Percentiles rank a stretch among this genome's conserved stretches.
Conservation (phyloP, 768 basidiomycete genomes). For the Kwoniella shandongensis region DNA sequence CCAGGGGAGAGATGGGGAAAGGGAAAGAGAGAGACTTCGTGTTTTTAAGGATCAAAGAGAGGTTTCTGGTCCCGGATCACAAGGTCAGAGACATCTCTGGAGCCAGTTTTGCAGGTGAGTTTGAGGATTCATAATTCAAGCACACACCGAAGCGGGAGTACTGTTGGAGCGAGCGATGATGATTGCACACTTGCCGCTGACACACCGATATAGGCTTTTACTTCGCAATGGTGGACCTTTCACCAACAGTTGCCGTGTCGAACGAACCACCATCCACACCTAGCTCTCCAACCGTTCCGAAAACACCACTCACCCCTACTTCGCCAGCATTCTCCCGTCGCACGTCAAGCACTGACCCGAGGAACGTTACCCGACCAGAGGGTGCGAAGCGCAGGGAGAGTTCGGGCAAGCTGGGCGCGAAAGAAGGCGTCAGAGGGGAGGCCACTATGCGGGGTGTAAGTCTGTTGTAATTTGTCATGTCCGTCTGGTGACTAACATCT, state of each 20-base stretch:
- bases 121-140: too few species aligned
- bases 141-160: too few species aligned
- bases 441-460: constrained; percentile 43
- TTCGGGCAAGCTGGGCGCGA: constrained; percentile 14
- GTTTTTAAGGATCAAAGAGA: constrained; percentile 97
- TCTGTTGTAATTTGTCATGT: constrained; percentile 1
- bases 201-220: constrained; percentile 71
- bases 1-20: constrained; percentile 18
- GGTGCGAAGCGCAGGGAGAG: constrained; percentile 28
- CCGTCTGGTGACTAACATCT: too few species aligned
- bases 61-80: constrained; percentile 93
- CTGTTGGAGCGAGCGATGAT: too few species aligned
- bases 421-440: constrained; percentile 54
- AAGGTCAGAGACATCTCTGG: constrained; percentile 90
- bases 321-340: constrained; percentile 19
- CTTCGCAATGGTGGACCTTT: constrained; percentile 91
- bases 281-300: constrained; percentile 48
- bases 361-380: constrained; percentile 4
- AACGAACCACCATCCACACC: constrained; percentile 54
- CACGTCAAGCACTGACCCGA: constrained; percentile 8
- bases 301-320: constrained; percentile 42
- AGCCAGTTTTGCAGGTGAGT: constrained; percentile 87
- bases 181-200: background rate
- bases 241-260: constrained; percentile 60
- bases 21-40: constrained; percentile 56